These are phyloP conservation scores for Aspergillus pseudoviridinutans DNA, from an alignment of 2,329 filamentous ascomycete genomes.

Conservation along the genomic window DNA sequence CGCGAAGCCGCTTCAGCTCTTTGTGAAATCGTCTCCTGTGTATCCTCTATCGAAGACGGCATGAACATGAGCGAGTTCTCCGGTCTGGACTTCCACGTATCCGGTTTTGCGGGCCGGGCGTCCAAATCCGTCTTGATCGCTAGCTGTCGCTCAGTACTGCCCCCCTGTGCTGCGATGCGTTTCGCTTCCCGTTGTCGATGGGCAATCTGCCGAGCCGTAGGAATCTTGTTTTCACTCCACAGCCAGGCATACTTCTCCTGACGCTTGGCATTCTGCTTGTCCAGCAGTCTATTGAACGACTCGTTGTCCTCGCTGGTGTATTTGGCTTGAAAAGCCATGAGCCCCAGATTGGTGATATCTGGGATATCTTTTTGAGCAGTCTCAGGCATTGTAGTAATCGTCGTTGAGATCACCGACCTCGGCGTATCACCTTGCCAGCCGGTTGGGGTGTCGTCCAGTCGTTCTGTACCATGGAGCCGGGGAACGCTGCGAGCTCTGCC, in stretches of 20 bases:
- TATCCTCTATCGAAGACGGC: constrained; percentile 49
- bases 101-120: constrained; percentile 70
- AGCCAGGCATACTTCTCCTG: constrained; percentile 86
- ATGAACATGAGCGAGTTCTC: constrained; percentile 85
- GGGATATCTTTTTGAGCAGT: constrained; percentile 49
- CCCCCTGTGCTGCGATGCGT: constrained; percentile 62
- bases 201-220: constrained; percentile 57
- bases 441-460: constrained; percentile 25
- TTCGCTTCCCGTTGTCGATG: constrained; percentile 58
- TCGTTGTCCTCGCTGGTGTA: constrained; percentile 99
- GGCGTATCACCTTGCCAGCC: constrained; percentile 72
- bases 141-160: constrained; percentile 56
- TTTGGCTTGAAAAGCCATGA: constrained; percentile 81
- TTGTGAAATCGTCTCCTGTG: constrained; percentile 59
- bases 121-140: constrained; percentile 61
- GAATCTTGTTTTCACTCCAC: constrained; percentile 81
- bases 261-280: constrained; percentile 81
- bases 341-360: constrained; percentile 69
- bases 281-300: constrained; percentile 87
- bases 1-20: constrained; percentile 66
- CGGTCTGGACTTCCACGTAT: constrained; percentile 70
- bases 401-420: constrained; percentile 49
- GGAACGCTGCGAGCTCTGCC: constrained; percentile 52
- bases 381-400: constrained; percentile 16
- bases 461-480: constrained; percentile 25